Evolutionary conservation across 1,284 basidiomycete genomes (phyloP), one percentile per base, ranked within the genome.

Genomic region (Trametes polyzona): DNA sequence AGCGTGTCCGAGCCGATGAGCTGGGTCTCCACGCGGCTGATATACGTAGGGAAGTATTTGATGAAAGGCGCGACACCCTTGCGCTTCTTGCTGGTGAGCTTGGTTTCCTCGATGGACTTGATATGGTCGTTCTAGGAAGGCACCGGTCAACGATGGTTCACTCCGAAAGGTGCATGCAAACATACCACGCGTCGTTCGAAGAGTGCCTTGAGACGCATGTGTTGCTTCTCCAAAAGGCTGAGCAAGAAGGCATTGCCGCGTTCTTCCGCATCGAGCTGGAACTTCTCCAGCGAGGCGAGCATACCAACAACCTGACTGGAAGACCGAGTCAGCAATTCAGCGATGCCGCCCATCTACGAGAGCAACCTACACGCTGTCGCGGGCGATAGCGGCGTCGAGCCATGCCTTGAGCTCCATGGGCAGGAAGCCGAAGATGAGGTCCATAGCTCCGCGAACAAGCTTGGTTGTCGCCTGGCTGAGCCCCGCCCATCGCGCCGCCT

Each of bases 341-440:
- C 9, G 16, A 49, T 19, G 27, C 23, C 14, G 33, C 21, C 19
- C 49, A 16, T 6, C 5, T 11, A 12, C 36, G 19, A 26, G 21
- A 19, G 26, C 7, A 21, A 78, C 91, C 74, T 70, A 95, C 95
- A 95, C 78, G 55, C 76, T 80, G 69, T 97, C 95, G 66, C 84
- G 87, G 29, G 82, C 79, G 43, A 96, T 71, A 0, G 91, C 90
- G 16, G 75, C 80, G 64, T 98, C 95, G 12, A 95, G 78, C 90
- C 94, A 98, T 8, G 79, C 74, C 73, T 93, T 94, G 58, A 97
- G 65, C 69, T 97, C 95, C 1, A 80, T 78, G 4, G 90, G 88
- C 17, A 99, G 75, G 75, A 96, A 98, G 8, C 95, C 93, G 72
- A 98, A 99, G 57, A 98, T 95, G 46, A 97, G 77, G 64, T 98